Evolutionary conservation across 2,329 filamentous ascomycete genomes (phyloP).

Genomic region (Colletotrichum kahawae): DNA sequence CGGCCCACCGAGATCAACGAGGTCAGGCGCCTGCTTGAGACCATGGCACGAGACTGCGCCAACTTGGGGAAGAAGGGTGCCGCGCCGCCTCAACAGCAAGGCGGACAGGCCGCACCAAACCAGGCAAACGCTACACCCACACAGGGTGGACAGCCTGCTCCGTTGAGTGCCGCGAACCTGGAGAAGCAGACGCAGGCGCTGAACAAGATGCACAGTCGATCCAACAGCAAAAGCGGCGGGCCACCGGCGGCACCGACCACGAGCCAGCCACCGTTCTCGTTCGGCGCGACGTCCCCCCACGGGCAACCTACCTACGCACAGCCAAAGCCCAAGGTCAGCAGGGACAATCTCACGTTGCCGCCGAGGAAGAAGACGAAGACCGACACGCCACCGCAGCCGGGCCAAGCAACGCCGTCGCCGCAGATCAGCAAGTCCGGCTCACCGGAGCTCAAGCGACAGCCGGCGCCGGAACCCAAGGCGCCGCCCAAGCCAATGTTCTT

Average conservation of each 20-base stretch:
- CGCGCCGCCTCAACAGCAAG: neutral
- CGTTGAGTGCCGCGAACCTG: slow-evolving; percentile 52
- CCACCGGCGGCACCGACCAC: slow-evolving; percentile 63
- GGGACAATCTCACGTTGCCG: slow-evolving; percentile 60
- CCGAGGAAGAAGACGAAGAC: slow-evolving; percentile 62
- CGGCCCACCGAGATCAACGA: slow-evolving; percentile 55
- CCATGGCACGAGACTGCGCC: slow-evolving; percentile 55
- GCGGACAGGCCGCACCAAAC: slow-evolving; percentile 24
- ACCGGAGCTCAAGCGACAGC: slow-evolving; percentile 47
- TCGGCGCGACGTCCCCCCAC: slow-evolving; percentile 62
- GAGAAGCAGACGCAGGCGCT: slow-evolving; percentile 57
- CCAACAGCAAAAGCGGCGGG: slow-evolving; percentile 50
- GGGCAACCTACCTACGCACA: slow-evolving; percentile 62
- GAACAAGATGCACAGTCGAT: slow-evolving; percentile 51
- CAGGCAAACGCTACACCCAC: slow-evolving; percentile 24
- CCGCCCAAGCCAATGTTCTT: slow-evolving; percentile 47
- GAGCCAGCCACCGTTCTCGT: slow-evolving; percentile 60
- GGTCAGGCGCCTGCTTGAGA: slow-evolving; percentile 51
- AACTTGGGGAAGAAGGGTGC: slow-evolving; percentile 32
- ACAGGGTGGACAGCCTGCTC: slow-evolving; percentile 24
- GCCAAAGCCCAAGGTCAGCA: slow-evolving; percentile 54
- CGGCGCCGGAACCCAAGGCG: slow-evolving; percentile 26
- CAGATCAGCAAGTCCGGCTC: slow-evolving; percentile 53
- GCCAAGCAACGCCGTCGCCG: slow-evolving; percentile 51
- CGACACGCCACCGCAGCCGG: slow-evolving; percentile 40